Conservation (phyloP, 208 protist genomes). For the Leishmania gerbilli region DNA sequence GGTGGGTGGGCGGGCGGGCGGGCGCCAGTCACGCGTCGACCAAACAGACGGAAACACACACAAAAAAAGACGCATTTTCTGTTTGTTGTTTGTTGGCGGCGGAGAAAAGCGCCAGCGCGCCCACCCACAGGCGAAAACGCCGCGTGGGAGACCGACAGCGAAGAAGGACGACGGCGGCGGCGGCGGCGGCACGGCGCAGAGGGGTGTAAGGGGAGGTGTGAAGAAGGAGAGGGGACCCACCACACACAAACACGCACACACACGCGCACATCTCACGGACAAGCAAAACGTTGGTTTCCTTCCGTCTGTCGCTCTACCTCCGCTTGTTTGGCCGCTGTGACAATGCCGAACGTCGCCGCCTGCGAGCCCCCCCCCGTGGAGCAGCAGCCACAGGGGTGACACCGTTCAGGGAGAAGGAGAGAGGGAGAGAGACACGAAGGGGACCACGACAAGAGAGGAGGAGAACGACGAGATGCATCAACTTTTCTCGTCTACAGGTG, state of each 20-base stretch:
- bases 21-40: neutral
- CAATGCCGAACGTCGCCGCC: too few species aligned
- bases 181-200: neutral
- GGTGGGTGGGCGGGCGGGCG: neutral
- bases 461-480: neutral
- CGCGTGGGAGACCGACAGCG: slow-evolving; percentile 6
- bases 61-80: slow-evolving; percentile 4
- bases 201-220: neutral
- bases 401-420: neutral
- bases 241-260: neutral
- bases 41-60: slow-evolving; percentile 11
- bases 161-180: neutral
- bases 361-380: too few species aligned
- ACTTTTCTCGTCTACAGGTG: neutral
- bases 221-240: neutral
- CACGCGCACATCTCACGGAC: neutral
- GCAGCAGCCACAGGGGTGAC: too few species aligned
- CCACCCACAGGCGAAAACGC: neutral
- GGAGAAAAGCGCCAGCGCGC: neutral
- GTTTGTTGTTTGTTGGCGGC: neutral
- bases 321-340: too few species aligned
- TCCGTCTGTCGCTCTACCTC: too few species aligned
- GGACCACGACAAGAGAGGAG: neutral
- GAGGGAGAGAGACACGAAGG: neutral
- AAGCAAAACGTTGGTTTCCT: too few species aligned